phyloP scores from a whole-genome alignment of 73 alveolate species.

The Durusdinium trenchii region DNA sequence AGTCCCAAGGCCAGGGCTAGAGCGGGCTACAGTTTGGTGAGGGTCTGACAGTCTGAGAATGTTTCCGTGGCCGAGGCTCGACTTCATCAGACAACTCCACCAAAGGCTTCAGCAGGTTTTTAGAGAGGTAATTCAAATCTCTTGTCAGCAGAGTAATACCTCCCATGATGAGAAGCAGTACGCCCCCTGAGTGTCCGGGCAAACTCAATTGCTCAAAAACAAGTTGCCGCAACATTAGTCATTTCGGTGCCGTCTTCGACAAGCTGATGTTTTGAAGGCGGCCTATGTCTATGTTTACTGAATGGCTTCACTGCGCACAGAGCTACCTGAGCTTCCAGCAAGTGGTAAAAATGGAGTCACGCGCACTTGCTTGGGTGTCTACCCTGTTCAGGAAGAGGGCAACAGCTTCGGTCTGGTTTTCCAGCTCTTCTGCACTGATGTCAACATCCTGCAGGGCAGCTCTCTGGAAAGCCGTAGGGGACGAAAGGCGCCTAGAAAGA shows the following conservation, averaged over 20 bases:
- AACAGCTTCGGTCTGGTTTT: slow-evolving; percentile 65
- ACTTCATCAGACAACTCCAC: slow-evolving; percentile 95
- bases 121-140: slow-evolving; percentile 79
- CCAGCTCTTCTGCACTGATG: slow-evolving; percentile 76
- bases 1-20: not conserved
- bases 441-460: slow-evolving; percentile 38
- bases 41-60: too few relatives aligned
- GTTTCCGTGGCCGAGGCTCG: not conserved
- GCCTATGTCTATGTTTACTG: too few relatives aligned
- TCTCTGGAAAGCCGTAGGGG: not conserved
- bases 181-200: slow-evolving; percentile 50
- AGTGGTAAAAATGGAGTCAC: slow-evolving; percentile 76
- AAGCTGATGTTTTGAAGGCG: not conserved
- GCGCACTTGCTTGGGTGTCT: slow-evolving; percentile 70
- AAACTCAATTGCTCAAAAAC: not conserved
- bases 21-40: too few relatives aligned
- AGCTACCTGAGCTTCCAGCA: slow-evolving; percentile 24
- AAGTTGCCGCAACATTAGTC: not conserved
- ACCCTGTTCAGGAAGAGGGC: slow-evolving; percentile 63
- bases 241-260: not conserved
- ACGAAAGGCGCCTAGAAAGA: not conserved
- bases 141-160: slow-evolving; percentile 69
- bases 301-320: not conserved
- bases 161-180: slow-evolving; percentile 65
- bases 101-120: slow-evolving; percentile 73